A percentile compares a stretch with the other conserved stretches of the same genome.
These are phyloP conservation scores for Galeopsis tetrahit DNA, from an alignment of 257 asterid species.

Conservation along the genomic window DNA sequence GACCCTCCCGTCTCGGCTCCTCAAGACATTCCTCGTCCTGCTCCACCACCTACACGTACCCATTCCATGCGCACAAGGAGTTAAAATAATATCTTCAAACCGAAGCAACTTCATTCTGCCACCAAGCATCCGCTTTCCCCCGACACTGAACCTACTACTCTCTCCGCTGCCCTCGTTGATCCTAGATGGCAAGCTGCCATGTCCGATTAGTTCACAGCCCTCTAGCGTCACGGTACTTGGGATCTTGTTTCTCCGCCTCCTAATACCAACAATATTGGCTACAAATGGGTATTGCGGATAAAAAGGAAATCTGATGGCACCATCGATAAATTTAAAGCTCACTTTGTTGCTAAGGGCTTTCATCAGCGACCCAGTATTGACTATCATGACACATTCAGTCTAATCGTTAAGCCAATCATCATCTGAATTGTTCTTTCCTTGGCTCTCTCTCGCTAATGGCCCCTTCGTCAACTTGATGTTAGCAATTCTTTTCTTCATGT, in stretches of 20 bases:
- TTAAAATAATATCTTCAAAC: not conserved
- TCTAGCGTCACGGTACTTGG: not conserved
- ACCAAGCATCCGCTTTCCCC: too few species aligned
- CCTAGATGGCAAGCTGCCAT: not conserved
- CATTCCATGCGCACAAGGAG: not conserved
- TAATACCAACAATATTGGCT: not conserved
- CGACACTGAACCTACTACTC: too few species aligned
- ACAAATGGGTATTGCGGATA: not conserved
- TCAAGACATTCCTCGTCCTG: not conserved
- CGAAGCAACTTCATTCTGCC: too few species aligned
- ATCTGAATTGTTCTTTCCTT: not conserved
- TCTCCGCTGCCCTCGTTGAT: not conserved
- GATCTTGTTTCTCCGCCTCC: not conserved
- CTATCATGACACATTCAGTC: not conserved
- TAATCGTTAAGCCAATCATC: not conserved
- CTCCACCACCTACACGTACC: too few species aligned
- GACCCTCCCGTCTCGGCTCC: too few species aligned
- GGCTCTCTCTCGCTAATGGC: not conserved
- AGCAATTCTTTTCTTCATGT: not conserved
- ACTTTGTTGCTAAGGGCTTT: not conserved
- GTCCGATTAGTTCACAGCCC: not conserved
- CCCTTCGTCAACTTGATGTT: not conserved
- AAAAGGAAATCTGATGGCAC: not conserved
- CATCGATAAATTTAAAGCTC: too few species aligned
- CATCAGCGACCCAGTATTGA: not conserved